A percentile compares a stretch with the other conserved stretches of the same genome.
Conservation (phyloP, 1,284 basidiomycete genomes). For the Pseudozyma sp. region DNA sequence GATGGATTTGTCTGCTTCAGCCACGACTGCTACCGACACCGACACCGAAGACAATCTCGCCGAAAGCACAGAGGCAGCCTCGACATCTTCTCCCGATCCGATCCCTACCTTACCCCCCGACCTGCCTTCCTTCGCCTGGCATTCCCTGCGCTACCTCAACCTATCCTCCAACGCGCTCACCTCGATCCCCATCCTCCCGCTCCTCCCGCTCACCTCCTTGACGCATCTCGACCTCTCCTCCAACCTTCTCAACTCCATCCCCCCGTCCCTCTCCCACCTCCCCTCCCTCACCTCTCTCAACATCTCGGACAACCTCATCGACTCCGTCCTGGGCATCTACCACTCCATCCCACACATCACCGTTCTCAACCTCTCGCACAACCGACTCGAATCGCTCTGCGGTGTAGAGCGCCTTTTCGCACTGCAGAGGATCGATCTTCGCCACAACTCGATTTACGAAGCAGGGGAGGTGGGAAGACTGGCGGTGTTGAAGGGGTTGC, state of each 20-base stretch:
- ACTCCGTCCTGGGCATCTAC: conserved; percentile 83
- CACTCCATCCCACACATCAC: conserved; percentile 44
- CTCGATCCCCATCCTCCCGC: conserved; percentile 76
- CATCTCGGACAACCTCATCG: conserved; percentile 93
- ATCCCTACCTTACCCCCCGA: conserved; percentile 71
- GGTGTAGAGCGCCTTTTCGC: conserved; percentile 88
- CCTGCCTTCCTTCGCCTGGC: conserved; percentile 80
- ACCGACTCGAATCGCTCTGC: conserved; percentile 90
- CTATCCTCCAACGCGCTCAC: conserved; percentile 85
- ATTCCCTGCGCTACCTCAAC: conserved; percentile 80
- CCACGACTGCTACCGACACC: conserved; percentile 3
- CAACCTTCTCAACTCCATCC: conserved; percentile 71
- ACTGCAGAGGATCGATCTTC: conserved; percentile 86
- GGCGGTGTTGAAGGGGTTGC: conserved; percentile 79
- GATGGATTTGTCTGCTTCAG: conserved; percentile 5
- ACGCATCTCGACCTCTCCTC: conserved; percentile 69
- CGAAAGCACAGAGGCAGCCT: not conserved
- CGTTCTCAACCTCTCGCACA: conserved; percentile 70
- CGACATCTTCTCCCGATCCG: conserved; percentile 67
- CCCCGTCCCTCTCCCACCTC: conserved; percentile 79
- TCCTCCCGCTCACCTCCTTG: conserved; percentile 72
- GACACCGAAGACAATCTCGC: conserved; percentile 6
- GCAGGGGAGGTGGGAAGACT: conserved; percentile 86
- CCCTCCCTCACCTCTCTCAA: conserved; percentile 86
- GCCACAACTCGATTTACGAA: conserved; percentile 83